Conservation (phyloP, 164 flowering plant species). For the Cinnamomum micranthum region DNA sequence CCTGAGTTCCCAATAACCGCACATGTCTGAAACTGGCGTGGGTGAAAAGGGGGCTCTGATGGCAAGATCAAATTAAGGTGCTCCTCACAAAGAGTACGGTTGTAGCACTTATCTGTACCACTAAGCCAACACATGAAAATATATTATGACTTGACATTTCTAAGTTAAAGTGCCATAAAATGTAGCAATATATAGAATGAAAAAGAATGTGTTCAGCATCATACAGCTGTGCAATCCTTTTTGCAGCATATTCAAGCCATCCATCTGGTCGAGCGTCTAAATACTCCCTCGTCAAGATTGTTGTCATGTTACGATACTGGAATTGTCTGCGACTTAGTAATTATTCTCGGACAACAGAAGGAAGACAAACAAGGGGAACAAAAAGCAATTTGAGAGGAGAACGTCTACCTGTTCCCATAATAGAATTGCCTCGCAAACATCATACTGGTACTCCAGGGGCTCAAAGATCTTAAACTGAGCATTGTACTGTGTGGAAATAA, state of each 20-base stretch:
- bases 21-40: conserved; percentile 82
- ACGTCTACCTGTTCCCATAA: conserved; percentile 90
- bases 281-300: conserved; percentile 95
- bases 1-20: conserved; percentile 99
- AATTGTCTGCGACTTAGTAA: conserved; percentile 27
- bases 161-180: not conserved
- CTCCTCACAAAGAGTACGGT: conserved; percentile 88
- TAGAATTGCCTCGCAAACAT: conserved; percentile 83
- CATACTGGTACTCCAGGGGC: conserved; percentile 83
- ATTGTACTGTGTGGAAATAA: conserved; percentile 54
- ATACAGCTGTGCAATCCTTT: conserved; percentile 96
- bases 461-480: conserved; percentile 76
- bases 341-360: conserved; percentile 1
- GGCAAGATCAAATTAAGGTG: conserved; percentile 83
- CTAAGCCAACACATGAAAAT: conserved; percentile 29
- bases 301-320: conserved; percentile 99
- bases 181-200: not conserved
- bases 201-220: conserved; percentile 18
- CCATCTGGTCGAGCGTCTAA: conserved; percentile 95
- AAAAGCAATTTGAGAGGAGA: conserved; percentile 2
- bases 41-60: conserved; percentile 89
- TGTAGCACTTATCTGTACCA: conserved; percentile 82
- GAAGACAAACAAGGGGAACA: not conserved
- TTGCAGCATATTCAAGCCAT: conserved; percentile 92
- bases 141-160: conserved; percentile 3